Evolutionary conservation across 2,329 filamentous ascomycete species (phyloP), one percentile per base, ranked within the genome.

Genomic region (Mycosphaerella arachidis): DNA sequence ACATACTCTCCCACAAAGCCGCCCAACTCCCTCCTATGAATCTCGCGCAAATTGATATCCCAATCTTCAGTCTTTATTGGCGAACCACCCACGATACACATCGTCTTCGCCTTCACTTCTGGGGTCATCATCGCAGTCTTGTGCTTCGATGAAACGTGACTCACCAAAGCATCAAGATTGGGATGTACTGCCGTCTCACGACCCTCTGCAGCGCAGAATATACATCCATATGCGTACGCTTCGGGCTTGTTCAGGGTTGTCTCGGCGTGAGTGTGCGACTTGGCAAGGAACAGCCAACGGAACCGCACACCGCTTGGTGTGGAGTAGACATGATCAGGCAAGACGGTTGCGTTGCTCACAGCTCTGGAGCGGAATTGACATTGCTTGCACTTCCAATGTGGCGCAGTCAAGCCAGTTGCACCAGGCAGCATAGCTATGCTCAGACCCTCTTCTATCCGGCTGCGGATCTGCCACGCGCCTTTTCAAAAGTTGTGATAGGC

Each of bases 61-160:
- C 56, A 58, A 20, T 48, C 56, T 1, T 54, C 8, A 8, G 29
- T 45, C 57, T 68, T 70, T 75, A 64, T 68, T 6, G 75, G 70
- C 40, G 66, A 58, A n/a, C 75, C 65, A 0, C 75, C 75, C 1
- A 76, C 37, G 6, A 78, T 63, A 60, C 74, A 74, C 46, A 66
- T 71, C 5, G 69, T 72, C 68, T 71, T 71, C 51, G 55, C 58
- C 60, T 50, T 53, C 18, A 68, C 66, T 60, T 69, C 59, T 62
- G 69, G 62, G 52, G 67, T 65, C 70, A 73, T 37, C 63, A 65
- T 37, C 68, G 68, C 31, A 12, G 68, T 61, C 13, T 68, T 70
- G 66, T 78, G 76, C 37, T 71, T 72, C 18, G 70, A 57, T 0
- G 68, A 64, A 10, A 78, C 66, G 63, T 78, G 76, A 52, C 70